Conservation (phyloP, 495 filamentous ascomycete genomes). For the Neurospora africana region DNA sequence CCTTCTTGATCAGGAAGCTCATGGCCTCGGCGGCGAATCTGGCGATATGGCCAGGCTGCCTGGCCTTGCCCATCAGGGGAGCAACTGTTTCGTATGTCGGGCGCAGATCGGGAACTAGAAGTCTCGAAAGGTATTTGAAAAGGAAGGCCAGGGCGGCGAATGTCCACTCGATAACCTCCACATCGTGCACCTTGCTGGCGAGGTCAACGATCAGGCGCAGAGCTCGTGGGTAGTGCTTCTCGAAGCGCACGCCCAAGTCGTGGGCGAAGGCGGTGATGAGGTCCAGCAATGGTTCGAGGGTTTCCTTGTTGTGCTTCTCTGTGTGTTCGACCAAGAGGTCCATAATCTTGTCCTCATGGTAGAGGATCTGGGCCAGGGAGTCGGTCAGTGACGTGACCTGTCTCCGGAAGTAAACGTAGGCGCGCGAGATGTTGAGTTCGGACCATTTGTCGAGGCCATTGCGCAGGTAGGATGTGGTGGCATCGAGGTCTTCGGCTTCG, state of each 20-base stretch:
- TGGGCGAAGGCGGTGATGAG: conserved; percentile 83
- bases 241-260: conserved; percentile 80
- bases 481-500: conserved; percentile 60
- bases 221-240: conserved; percentile 66
- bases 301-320: conserved; percentile 58
- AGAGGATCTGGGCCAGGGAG: conserved; percentile 80
- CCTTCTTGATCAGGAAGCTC: conserved; percentile 87
- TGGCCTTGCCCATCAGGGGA: conserved; percentile 73
- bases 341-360: conserved; percentile 79
- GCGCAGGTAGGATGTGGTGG: conserved; percentile 68
- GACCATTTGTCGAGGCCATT: conserved; percentile 76
- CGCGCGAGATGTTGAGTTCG: conserved; percentile 77
- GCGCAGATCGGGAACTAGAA: conserved; percentile 74
- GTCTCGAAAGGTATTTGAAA: conserved; percentile 87
- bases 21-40: conserved; percentile 90
- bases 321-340: conserved; percentile 67
- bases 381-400: conserved; percentile 70
- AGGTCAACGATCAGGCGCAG: conserved; percentile 54
- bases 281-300: conserved; percentile 74
- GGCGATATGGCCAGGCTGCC: conserved; percentile 71
- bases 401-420: conserved; percentile 62
- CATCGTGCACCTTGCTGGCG: conserved; percentile 37
- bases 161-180: conserved; percentile 90
- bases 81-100: conserved; percentile 75
- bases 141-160: conserved; percentile 91